Conservation (phyloP, 1,284 basidiomycete genomes). For the Volvariella volvacea region DNA sequence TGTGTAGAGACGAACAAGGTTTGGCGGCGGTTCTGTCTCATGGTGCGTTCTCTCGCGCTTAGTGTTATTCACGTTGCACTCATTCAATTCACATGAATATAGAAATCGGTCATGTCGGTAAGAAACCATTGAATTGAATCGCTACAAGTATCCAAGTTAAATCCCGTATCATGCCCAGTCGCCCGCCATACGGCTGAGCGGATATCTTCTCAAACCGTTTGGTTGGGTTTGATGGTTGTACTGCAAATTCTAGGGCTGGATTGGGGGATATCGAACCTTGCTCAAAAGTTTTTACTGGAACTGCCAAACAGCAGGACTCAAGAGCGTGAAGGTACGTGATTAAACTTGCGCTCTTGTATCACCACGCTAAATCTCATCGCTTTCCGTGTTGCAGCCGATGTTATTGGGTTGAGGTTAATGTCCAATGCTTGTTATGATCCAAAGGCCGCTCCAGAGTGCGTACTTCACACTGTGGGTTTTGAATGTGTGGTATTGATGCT, state of each 20-base stretch:
- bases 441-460: constrained; percentile 63
- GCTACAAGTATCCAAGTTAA: background rate
- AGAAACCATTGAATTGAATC: background rate
- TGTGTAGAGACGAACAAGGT: constrained; percentile 75
- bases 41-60: constrained; percentile 37
- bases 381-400: constrained; percentile 47
- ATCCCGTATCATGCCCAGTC: constrained; percentile 44
- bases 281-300: constrained; percentile 55
- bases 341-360: background rate
- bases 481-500: constrained; percentile 5
- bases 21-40: constrained; percentile 86
- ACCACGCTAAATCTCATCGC: background rate
- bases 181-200: constrained; percentile 73
- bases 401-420: constrained; percentile 69
- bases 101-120: constrained; percentile 87
- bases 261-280: constrained; percentile 32
- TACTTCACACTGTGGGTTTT: constrained; percentile 7
- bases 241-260: constrained; percentile 57
- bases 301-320: constrained; percentile 81
- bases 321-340: constrained; percentile 74
- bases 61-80: background rate
- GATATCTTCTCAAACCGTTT: constrained; percentile 52
- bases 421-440: constrained; percentile 82
- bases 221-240: constrained; percentile 41
- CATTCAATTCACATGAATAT: background rate